Evolutionary conservation across 169 alveolate species (phyloP), one percentile per base, ranked within the genome.

Genomic region (Eimeria falciformis): DNA sequence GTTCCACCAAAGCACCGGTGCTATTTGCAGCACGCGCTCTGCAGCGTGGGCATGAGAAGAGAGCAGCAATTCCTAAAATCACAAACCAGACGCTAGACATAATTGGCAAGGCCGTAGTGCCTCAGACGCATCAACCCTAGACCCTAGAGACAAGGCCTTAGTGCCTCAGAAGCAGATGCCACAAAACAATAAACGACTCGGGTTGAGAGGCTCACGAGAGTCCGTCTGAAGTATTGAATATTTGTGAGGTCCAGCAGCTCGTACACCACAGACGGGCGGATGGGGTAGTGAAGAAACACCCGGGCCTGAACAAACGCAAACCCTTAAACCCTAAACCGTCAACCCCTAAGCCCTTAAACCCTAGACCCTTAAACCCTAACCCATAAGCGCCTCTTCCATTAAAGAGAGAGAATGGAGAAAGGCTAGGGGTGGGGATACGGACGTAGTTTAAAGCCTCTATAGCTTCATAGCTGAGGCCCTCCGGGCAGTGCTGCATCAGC

Each of bases 401-500:
- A 33, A 33, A 33, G 40, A 33, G 40, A 33, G 40, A 33, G 40
- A 33, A 33, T 33, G 2, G 4, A 33, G 40, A 33, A 33, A 33
- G 40, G 40, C 40, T 33, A 2, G 78, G 37, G 25, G 6, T 25
- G 78, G 46, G 29, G 18, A 37, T 23, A 25, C 90, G 12, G 21
- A 86, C 92, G 40, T 58, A 33, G 11, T 86, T 71, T 1, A 86
- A 55, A 5, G 92, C 92, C 65, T 68, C 85, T 11, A 86, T 12
- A 29, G 85, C 83, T 46, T 86, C 92, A n/a, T 58, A 86, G 92
- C 92, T 68, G 58, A 86, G 92, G 17, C 56, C 3, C 43, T 43
- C 58, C 2, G 92, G 92, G 58, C 92, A 86, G 47, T 66, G 83
- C 92, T 86, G 92, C 77, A 86, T 55, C 33, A 86, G 9, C 6